Base-by-base conservation (phyloP, 2,329 filamentous ascomycete genomes). In the Dendrostoma leiphaemia region DNA sequence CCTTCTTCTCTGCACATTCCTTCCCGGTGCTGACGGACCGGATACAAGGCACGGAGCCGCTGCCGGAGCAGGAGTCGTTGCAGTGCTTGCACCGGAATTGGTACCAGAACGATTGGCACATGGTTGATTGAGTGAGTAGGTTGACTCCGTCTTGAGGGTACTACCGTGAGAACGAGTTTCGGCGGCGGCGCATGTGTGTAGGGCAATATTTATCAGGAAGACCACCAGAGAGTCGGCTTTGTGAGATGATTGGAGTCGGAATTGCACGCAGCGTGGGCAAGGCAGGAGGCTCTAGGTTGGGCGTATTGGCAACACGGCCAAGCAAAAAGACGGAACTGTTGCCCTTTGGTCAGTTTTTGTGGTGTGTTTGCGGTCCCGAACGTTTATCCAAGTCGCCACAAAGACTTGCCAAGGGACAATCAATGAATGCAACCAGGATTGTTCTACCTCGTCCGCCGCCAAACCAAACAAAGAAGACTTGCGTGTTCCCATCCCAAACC, bases 71-170 rank as follows among this genome's bases (percentile, higher is more conserved):
- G 9, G 10, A 17, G 13, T 24, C 32, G 17, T 19, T 38, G 28
- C 53, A 55, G 21, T 55, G 53, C 21, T 51, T 55, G 53, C 53
- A 55, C 10, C 47, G 47, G 8, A 51, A 38, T 28, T 41, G 28
- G 48, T 44, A 55, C n/a, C 37, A 51, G 10, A 55, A 24, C 2
- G 28, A 26, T 26, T 45, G 32, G 15, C 53, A 55, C 53, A 55
- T 55, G n/a, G 10, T 17, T 43, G 40, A 29, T 44, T 17, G 29
- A 32, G 8, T 32, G 29, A 9, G 8, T 2, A 32, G n/a, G n/a
- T n/a, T n/a, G n/a, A n/a, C n/a, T n/a, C n/a, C n/a, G n/a, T n/a
- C n/a, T n/a, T n/a, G n/a, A n/a, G n/a, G n/a, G n/a, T n/a, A n/a
- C n/a, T n/a, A n/a, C n/a, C 13, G 29, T 32, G 29, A 32, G 29